phyloP scores from a whole-genome alignment of 495 filamentous ascomycete genomes.

The Penicillium lagena region DNA sequence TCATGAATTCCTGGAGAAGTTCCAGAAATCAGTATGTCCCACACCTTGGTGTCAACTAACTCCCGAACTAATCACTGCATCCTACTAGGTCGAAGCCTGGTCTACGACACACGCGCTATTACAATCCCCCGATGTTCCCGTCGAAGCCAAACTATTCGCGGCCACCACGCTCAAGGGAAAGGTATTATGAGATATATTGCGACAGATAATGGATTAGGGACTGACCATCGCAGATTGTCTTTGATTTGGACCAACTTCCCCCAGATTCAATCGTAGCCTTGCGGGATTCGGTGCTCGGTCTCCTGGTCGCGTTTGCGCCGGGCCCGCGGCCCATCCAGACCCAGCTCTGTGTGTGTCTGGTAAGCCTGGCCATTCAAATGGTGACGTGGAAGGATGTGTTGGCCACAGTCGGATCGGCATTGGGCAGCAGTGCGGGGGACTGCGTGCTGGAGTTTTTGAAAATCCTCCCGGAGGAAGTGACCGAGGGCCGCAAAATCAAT shows the following conservation, averaged over 20 bases:
- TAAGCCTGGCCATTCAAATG: slow-evolving; percentile 94
- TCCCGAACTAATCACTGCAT: slow-evolving; percentile 6
- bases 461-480: slow-evolving; percentile 97
- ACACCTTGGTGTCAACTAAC: neutral
- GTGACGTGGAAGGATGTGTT: slow-evolving; percentile 92
- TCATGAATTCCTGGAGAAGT: slow-evolving; percentile 83
- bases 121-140: slow-evolving; percentile 62
- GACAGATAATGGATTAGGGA: neutral
- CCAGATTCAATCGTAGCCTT: slow-evolving; percentile 64
- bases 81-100: slow-evolving; percentile 76
- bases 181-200: slow-evolving; percentile 45
- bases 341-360: slow-evolving; percentile 91
- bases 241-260: slow-evolving; percentile 81
- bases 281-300: slow-evolving; percentile 71
- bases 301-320: slow-evolving; percentile 69
- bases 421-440: slow-evolving; percentile 72
- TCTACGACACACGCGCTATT: slow-evolving; percentile 77
- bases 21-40: slow-evolving; percentile 91
- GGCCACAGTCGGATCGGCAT: slow-evolving; percentile 63
- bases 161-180: slow-evolving; percentile 97
- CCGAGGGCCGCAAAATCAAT: slow-evolving; percentile 97
- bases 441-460: slow-evolving; percentile 92
- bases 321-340: slow-evolving; percentile 89
- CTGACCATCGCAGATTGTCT: slow-evolving; percentile 60
- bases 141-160: slow-evolving; percentile 88